phyloP scores from a whole-genome alignment of 2,329 filamentous ascomycete genomes.

The Paracamarosporium sp. region DNA sequence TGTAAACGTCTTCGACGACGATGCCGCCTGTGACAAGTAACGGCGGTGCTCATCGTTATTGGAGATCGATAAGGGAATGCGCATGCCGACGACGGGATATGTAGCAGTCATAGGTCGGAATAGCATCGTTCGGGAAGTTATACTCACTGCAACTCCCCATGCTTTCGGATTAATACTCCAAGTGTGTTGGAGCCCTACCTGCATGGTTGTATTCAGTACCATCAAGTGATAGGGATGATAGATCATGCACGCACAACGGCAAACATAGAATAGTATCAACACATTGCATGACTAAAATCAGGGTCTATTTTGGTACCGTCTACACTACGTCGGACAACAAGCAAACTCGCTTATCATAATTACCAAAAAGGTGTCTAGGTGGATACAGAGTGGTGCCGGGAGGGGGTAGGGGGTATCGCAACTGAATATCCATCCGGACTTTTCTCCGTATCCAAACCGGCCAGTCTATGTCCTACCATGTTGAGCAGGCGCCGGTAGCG shows the following conservation, averaged over 20 bases:
- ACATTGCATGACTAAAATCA: background rate
- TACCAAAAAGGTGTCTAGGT: background rate
- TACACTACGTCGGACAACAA: constrained; percentile 1
- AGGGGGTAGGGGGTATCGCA: constrained; percentile 6
- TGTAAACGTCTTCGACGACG: background rate
- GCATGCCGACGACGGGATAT: too few species aligned
- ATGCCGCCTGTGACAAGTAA: background rate
- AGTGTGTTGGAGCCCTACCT: too few species aligned
- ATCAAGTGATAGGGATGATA: too few species aligned
- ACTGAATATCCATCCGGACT: background rate
- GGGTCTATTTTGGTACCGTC: background rate
- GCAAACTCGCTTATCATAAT: background rate
- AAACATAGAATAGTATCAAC: background rate
- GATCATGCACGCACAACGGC: background rate
- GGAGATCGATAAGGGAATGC: too few species aligned
- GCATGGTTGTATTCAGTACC: too few species aligned
- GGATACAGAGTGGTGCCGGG: constrained; percentile 2
- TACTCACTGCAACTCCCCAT: too few species aligned
- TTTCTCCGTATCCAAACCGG: background rate
- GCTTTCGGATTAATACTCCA: too few species aligned
- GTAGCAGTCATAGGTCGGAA: too few species aligned
- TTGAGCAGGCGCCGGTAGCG: constrained; percentile 3
- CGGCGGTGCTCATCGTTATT: too few species aligned
- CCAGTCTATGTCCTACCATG: constrained; percentile 6
- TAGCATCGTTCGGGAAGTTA: too few species aligned